Evolutionary conservation across 305 asterid species (phyloP), one percentile per base, ranked within the genome.

Genomic region (Striga hermonthica): DNA sequence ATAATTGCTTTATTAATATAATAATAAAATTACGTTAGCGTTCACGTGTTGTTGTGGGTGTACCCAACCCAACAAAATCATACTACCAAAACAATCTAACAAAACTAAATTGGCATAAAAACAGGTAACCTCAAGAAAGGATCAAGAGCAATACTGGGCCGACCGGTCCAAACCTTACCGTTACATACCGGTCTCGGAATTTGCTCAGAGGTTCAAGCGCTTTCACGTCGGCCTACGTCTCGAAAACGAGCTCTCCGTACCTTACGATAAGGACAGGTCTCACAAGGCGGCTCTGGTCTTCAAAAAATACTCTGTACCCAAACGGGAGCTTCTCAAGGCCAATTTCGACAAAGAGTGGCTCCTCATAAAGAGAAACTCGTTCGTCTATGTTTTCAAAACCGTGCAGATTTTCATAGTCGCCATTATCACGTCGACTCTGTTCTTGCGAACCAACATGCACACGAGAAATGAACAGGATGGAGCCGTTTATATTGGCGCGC

Each of bases 321-420:
- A n/a, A 60, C 58, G 11, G 15, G 92, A 84, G 78, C 97, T 90
- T 10, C 82, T 90, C 39, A 82, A 74, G 64, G 85, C 92, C 10
- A 85, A 85, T 73, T 90, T 85, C 12, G 90, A 79, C 73, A 90
- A 84, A 72, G 97, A 90, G 72, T 90, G 97, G 97, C 88, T 85
- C 0, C 62, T 90, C 35, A 87, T 90, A 75, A 87, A 80, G 65
- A 70, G 95, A 40, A 90, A 90, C 64, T 81, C 91, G 4, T 84
- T 90, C 68, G 79, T 90, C 62, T 90, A 90, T 48, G 80, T 90
- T 4, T 85, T 86, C 83, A 90, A 90, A 77, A 87, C 90, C 1
- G 84, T 87, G 14, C 95, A 90, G 64, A 81, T 87, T 70, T 74
- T 81, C 74, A 75, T 90, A 22, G 69, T 86, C 1, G 95, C 97